phyloP scores from a whole-genome alignment of 2,329 filamentous ascomycete species.

The Dryadomyces quercus-mongolicae region DNA sequence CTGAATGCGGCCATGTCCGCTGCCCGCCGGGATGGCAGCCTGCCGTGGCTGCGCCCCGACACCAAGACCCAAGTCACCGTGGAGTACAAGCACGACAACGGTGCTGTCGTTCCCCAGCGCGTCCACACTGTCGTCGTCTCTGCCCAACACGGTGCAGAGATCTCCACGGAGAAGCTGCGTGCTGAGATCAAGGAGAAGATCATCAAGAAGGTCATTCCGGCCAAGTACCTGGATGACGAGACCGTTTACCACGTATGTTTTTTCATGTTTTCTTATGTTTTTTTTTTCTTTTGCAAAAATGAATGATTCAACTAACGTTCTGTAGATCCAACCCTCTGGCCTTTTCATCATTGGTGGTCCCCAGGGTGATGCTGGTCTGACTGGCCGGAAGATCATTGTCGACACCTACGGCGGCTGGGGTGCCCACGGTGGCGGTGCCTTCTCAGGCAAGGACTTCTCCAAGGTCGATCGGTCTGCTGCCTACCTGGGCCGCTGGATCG shows the following conservation, averaged over 20 bases:
- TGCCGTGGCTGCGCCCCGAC: conserved; percentile 93
- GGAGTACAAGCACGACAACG: conserved; percentile 94
- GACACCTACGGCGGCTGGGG: conserved; percentile 99
- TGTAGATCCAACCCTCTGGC: conserved; percentile 83
- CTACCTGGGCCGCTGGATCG: conserved; percentile 96
- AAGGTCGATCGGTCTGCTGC: conserved; percentile 98
- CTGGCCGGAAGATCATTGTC: conserved; percentile 98
- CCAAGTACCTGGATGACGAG: conserved; percentile 80
- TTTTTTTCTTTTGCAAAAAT: not conserved
- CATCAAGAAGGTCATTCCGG: conserved; percentile 87
- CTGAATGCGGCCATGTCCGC: conserved; percentile 91
- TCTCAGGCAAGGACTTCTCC: conserved; percentile 99
- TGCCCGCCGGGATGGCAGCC: conserved; percentile 73
- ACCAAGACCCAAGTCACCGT: conserved; percentile 99
- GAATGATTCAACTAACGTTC: conserved; percentile 15
- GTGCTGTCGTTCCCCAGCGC: conserved; percentile 81
- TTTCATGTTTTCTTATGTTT: not conserved
- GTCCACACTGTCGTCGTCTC: conserved; percentile 96
- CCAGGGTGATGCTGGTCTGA: conserved; percentile 97
- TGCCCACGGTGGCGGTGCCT: conserved; percentile 98
- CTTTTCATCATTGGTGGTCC: conserved; percentile 98
- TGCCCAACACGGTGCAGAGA: conserved; percentile 82
- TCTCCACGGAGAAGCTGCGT: conserved; percentile 83
- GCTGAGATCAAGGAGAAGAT: conserved; percentile 97
- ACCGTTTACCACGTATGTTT: conserved; percentile 82